These are phyloP conservation scores for Komagataella pastoris DNA, from an alignment of 805 yeast genomes.

Conservation along the genomic window DNA sequence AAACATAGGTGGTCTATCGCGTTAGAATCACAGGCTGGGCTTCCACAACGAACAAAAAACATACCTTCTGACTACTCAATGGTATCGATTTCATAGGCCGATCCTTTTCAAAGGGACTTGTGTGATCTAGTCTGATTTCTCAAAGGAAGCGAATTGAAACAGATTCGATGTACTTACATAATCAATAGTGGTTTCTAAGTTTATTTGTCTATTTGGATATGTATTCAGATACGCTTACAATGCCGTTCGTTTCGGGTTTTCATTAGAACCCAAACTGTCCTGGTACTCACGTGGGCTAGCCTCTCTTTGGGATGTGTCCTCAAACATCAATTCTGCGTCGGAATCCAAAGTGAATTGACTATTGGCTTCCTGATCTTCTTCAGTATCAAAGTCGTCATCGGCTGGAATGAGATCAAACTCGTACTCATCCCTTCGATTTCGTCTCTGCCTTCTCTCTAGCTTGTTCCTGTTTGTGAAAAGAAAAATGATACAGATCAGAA, in stretches of 20 bases:
- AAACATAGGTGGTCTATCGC: not conserved
- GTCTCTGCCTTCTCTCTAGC: constrained; percentile 22
- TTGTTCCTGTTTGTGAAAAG: constrained; percentile 25
- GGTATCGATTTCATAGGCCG: not conserved
- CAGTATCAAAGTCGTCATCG: constrained; percentile 25
- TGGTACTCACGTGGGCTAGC: not conserved
- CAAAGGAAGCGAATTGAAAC: not conserved
- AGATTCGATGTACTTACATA: not conserved
- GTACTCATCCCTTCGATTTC: constrained; percentile 53
- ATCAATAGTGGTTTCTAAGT: not conserved
- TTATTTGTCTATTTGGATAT: not conserved
- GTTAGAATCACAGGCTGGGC: not conserved
- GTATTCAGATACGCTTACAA: not conserved
- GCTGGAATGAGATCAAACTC: constrained; percentile 72
- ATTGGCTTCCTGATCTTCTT: constrained; percentile 11
- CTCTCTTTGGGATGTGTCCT: not conserved
- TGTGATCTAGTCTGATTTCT: not conserved
- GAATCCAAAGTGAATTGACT: not conserved
- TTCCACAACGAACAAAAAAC: not conserved
- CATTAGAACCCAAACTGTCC: not conserved
- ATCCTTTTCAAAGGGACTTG: not conserved
- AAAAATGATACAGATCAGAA: constrained; percentile 28
- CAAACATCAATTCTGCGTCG: not conserved
- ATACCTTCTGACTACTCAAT: not conserved
- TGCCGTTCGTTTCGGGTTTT: not conserved